Conservation (phyloP, 2,329 filamentous ascomycete species). For the Aspergillus sp. region DNA sequence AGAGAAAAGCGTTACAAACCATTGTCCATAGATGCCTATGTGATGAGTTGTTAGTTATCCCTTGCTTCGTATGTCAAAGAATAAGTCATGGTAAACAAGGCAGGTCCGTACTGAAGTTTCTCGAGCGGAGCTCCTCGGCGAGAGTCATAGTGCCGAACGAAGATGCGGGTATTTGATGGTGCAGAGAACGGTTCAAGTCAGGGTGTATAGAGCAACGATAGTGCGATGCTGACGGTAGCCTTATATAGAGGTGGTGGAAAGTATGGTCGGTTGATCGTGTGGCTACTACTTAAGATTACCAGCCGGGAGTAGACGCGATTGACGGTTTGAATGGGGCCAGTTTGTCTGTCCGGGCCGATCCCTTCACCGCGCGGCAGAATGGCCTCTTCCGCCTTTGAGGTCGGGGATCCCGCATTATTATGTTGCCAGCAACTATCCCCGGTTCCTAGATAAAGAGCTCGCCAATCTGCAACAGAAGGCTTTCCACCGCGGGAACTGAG, state of each 20-base stretch:
- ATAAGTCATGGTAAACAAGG: slow-evolving; percentile 19
- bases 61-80: slow-evolving; percentile 16
- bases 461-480: background rate
- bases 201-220: background rate
- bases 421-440: background rate
- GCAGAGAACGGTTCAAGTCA: too few relatives aligned
- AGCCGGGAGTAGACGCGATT: slow-evolving; percentile 20
- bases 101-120: slow-evolving; percentile 64
- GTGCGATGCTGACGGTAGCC: background rate
- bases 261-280: background rate
- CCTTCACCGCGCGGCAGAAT: slow-evolving; percentile 28
- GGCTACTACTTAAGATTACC: background rate
- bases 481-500: background rate
- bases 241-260: background rate
- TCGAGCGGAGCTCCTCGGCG: slow-evolving; percentile 62
- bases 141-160: slow-evolving; percentile 54
- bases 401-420: slow-evolving; percentile 5
- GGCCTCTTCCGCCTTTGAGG: background rate
- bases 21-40: slow-evolving; percentile 69
- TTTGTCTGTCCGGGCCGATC: slow-evolving; percentile 25
- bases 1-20: slow-evolving; percentile 49
- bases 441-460: background rate
- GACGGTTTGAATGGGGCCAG: slow-evolving; percentile 24
- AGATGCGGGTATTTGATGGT: background rate
- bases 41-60: slow-evolving; percentile 27